These are phyloP conservation scores for Mucuna pruriens DNA, from an alignment of 306 rosid species.

Conservation along the genomic window DNA sequence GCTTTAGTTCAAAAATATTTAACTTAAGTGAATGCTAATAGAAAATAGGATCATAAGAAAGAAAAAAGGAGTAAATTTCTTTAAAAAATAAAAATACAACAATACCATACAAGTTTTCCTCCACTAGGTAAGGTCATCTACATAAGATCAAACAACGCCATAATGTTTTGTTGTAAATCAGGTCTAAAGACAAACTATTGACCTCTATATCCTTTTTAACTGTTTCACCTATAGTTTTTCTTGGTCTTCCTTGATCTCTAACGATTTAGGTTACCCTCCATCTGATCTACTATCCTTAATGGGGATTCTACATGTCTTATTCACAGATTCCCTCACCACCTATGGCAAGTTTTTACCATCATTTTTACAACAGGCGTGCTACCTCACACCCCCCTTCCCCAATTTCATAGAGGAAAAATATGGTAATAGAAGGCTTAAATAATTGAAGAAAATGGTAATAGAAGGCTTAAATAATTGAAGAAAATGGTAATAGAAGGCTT, in stretches of 20 bases:
- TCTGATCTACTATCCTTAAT: background rate
- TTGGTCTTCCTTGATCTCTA: background rate
- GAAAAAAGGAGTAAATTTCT: slow-evolving; percentile 1
- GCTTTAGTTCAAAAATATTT: background rate
- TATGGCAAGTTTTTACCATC: background rate
- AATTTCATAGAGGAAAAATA: too few species aligned
- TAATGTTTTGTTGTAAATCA: background rate
- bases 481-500: background rate
- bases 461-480: too few species aligned
- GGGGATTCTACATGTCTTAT: background rate
- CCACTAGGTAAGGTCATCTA: background rate
- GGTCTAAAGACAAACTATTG: background rate
- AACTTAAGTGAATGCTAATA: background rate
- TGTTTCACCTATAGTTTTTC: background rate
- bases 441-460: background rate
- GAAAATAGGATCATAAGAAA: background rate
- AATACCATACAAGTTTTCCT: background rate
- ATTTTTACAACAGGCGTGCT: background rate
- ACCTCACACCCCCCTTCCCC: too few species aligned
- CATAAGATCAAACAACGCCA: background rate
- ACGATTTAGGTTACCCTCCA: background rate
- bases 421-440: background rate
- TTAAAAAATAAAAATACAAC: background rate
- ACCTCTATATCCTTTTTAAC: background rate
- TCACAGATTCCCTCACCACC: background rate